Conservation (phyloP, 306 rosid species). For the Ceratonia siliqua region DNA sequence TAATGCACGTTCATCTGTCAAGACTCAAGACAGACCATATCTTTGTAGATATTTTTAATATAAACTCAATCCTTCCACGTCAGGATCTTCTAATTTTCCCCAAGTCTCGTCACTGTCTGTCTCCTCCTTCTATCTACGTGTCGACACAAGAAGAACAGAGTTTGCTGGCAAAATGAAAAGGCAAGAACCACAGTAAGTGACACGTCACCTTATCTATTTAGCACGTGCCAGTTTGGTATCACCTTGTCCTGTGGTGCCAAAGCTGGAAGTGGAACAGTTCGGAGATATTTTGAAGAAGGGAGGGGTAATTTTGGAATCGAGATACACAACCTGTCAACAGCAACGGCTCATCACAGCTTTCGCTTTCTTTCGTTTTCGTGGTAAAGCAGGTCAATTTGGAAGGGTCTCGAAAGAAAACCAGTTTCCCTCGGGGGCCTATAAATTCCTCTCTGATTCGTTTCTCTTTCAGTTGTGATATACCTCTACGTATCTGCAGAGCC, state of each 20-base stretch:
- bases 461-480: not conserved
- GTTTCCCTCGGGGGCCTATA: conserved; percentile 4
- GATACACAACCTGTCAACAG: conserved; percentile 12
- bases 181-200: not conserved
- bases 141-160: not conserved
- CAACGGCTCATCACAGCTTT: not conserved
- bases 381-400: not conserved
- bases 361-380: conserved; percentile 2
- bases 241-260: too few species aligned
- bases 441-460: conserved; percentile 15
- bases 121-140: conserved; percentile 16
- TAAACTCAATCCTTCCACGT: conserved; percentile 29
- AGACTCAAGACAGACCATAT: not conserved
- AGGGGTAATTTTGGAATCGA: conserved; percentile 18
- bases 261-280: not conserved
- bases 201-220: not conserved
- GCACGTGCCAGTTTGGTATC: not conserved
- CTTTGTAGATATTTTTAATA: not conserved
- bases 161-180: too few species aligned
- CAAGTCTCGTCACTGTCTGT: not conserved
- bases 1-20: not conserved
- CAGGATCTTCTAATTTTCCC: not conserved
- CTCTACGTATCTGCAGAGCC: not conserved
- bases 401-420: conserved; percentile 32
- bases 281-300: conserved; percentile 6